phyloP scores from a whole-genome alignment of 345 rosid species.

The Microthlaspi erraticum region DNA sequence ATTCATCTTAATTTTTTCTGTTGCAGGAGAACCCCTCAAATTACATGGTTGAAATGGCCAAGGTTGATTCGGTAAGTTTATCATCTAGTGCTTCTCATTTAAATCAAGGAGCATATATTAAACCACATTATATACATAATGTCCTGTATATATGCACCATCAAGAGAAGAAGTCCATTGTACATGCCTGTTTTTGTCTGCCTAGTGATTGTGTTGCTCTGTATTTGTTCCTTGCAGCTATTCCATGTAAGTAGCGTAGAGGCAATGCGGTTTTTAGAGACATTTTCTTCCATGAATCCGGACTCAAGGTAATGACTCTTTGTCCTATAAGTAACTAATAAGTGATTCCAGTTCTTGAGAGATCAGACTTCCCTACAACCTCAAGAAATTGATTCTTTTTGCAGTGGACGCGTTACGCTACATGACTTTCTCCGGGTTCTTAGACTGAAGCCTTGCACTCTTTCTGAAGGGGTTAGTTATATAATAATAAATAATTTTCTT shows the following conservation, averaged over 20 bases:
- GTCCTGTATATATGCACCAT: constrained; percentile 5
- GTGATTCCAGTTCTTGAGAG: constrained; percentile 11
- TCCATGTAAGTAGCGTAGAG: constrained; percentile 75
- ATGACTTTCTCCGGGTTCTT: constrained; percentile 63
- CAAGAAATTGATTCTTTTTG: constrained; percentile 29
- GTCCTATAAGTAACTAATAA: constrained; percentile 21
- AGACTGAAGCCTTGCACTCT: constrained; percentile 65
- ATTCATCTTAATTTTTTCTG: constrained; percentile 8
- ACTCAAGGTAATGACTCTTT: constrained; percentile 63
- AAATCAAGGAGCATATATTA: background rate
- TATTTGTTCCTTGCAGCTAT: constrained; percentile 58
- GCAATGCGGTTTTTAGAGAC: constrained; percentile 78
- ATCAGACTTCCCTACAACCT: background rate
- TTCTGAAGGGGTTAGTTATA: constrained; percentile 67
- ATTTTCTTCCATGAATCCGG: constrained; percentile 88
- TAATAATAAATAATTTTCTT: background rate
- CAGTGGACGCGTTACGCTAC: constrained; percentile 77
- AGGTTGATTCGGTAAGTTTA: constrained; percentile 75
- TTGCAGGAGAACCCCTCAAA: constrained; percentile 79
- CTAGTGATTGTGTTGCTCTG: constrained; percentile 35
- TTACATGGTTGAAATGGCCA: constrained; percentile 98
- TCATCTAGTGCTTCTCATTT: constrained; percentile 25
- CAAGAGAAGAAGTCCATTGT: background rate
- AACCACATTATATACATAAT: constrained; percentile 18
- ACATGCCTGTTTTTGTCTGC: background rate